Evolutionary conservation across 2,329 filamentous ascomycete genomes (phyloP), one percentile per base, ranked within the genome.

Genomic region (Arthroderma sp.): DNA sequence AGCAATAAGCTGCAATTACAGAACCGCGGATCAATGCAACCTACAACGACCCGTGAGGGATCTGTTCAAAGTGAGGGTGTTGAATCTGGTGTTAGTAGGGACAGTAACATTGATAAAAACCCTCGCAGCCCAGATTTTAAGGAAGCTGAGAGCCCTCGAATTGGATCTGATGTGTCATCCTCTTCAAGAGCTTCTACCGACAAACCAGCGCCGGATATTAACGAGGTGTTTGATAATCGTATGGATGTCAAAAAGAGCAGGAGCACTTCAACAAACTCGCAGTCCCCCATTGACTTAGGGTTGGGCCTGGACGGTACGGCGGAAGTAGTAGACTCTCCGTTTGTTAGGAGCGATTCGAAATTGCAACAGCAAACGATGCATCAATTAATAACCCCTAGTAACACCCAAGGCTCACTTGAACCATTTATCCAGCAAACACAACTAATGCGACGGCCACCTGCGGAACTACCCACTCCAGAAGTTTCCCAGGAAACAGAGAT

Each of bases 361-460:
- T 29, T 3, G 6, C 15, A 27, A 41, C 7, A 8, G 8, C 28
- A 31, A 11, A 22, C 11, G 7, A 32, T 29, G 29, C 2, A 11
- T 38, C 44, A 27, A 9, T 27, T 36, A 7, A 28, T 42, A 36
- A 42, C 47, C 27, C 44, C 47, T 2, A 42, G n/a, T 27, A 40
- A 46, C 31, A 45, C 44, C 7, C 47, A 49, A 8, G 38, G 31
- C 29, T 39, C 47, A 22, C 27, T 9, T 7, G 28, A 11, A 30
- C 34, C 34, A 8, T 29, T 38, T 37, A 27, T 27, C 30, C 39
- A 32, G 27, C 7, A 29, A 29, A 39, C 10, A 40, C n/a, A 30
- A 5, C 27, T 38, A 29, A 30, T 27, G 28, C 30, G 6, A 29
- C 44, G 22, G 3, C 7, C 29, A 8, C 4, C 27, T 15, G 39